phyloP scores from a whole-genome alignment of 164 flowering plant species.

The Hamamelis virginiana region DNA sequence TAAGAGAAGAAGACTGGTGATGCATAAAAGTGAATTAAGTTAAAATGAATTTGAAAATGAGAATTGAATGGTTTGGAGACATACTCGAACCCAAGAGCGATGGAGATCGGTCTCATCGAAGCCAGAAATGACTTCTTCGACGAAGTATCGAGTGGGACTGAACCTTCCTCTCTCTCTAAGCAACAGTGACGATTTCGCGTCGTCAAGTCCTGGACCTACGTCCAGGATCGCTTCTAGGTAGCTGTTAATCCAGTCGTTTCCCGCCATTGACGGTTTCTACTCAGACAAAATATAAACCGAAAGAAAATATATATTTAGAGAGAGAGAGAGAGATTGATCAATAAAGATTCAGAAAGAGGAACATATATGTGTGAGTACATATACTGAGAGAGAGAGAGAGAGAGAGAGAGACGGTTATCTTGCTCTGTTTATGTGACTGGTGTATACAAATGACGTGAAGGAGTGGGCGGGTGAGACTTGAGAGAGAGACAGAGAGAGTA shows the following conservation, averaged over 20 bases:
- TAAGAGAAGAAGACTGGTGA: too few species aligned
- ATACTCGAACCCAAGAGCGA: slow-evolving; percentile 86
- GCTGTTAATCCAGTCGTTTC: slow-evolving; percentile 95
- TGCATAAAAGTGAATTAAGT: too few species aligned
- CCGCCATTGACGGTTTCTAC: slow-evolving; percentile 77
- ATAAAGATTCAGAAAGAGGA: too few species aligned
- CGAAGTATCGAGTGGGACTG: slow-evolving; percentile 92
- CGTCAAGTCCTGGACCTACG: slow-evolving; percentile 63
- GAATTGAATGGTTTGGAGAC: background rate
- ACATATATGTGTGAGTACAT: too few species aligned
- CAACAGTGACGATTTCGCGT: slow-evolving; percentile 57
- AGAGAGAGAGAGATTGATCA: background rate
- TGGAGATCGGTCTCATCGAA: slow-evolving; percentile 97
- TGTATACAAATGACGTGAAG: too few species aligned
- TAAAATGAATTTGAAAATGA: slow-evolving; percentile 1
- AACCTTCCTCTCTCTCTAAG: slow-evolving; percentile 84
- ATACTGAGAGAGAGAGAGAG: background rate
- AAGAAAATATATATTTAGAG: too few species aligned
- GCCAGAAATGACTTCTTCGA: slow-evolving; percentile 82
- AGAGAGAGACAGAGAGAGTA: too few species aligned
- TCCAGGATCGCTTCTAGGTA: slow-evolving; percentile 93
- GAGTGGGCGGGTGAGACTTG: too few species aligned
- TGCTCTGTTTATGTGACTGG: too few species aligned
- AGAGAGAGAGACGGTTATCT: background rate
- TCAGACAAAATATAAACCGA: too few species aligned